Evolutionary conservation across 805 yeast genomes (phyloP).

Genomic region (Trichomonascus vanleenenianus): DNA sequence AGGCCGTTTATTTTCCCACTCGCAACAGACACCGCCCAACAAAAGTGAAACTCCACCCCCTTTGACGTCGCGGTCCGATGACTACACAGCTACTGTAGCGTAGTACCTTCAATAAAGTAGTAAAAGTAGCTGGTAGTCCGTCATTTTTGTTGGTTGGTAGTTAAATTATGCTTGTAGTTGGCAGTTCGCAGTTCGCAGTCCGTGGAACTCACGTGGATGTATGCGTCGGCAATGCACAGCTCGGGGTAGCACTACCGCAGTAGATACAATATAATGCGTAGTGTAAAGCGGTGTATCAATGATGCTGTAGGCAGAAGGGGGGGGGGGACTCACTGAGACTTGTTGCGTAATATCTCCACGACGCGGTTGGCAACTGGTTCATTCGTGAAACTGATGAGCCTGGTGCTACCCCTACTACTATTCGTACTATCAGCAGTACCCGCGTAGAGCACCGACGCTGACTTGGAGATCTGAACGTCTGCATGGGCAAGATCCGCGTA

Average conservation of each 20-base stretch:
- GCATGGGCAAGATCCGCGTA: conserved; percentile 2
- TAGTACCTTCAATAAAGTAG: too few species aligned
- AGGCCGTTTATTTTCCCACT: too few species aligned
- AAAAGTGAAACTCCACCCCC: too few species aligned
- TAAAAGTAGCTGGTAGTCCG: too few species aligned
- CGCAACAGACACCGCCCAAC: too few species aligned
- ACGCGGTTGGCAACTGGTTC: neutral
- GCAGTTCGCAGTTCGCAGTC: too few species aligned
- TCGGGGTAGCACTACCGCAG: neutral
- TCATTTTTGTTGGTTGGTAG: too few species aligned
- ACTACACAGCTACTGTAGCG: too few species aligned
- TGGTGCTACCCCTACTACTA: conserved; percentile 1
- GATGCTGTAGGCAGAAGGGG: neutral
- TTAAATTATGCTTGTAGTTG: too few species aligned
- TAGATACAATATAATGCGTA: too few species aligned
- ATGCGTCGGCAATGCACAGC: neutral
- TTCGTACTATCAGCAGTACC: too few species aligned
- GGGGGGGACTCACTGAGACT: neutral
- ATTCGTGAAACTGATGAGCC: conserved; percentile 6
- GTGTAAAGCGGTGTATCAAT: neutral
- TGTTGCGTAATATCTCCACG: neutral
- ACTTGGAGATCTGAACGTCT: conserved; percentile 4
- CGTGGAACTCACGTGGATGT: neutral
- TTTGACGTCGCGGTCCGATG: too few species aligned
- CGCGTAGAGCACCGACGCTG: conserved; percentile 6